phyloP scores from a whole-genome alignment of 768 basidiomycete species.

The Collybia sp. region DNA sequence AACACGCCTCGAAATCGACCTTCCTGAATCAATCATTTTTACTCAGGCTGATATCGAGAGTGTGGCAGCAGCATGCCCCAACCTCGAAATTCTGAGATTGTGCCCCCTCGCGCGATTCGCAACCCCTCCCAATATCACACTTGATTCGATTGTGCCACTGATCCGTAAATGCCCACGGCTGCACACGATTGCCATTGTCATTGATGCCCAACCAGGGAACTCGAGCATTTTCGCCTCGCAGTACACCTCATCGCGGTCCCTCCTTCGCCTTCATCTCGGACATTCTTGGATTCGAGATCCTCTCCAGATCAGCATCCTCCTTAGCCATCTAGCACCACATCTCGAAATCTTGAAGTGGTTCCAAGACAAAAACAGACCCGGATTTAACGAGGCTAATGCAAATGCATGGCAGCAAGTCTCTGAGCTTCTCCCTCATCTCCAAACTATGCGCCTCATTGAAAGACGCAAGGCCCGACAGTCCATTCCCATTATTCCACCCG shows the following conservation, averaged over 20 bases:
- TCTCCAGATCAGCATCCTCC: constrained; percentile 63
- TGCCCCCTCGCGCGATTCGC: constrained; percentile 67
- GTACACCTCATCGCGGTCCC: constrained; percentile 54
- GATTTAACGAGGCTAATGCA: constrained; percentile 63
- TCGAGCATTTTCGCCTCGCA: constrained; percentile 40
- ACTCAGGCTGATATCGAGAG: constrained; percentile 52
- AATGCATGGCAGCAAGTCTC: constrained; percentile 64
- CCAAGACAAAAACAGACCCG: constrained; percentile 71
- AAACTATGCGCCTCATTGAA: constrained; percentile 60
- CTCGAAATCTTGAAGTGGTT: constrained; percentile 72
- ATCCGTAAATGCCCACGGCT: constrained; percentile 54
- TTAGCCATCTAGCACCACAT: constrained; percentile 74
- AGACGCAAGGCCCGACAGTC: constrained; percentile 32
- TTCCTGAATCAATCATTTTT: constrained; percentile 73
- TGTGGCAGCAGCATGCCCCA: constrained; percentile 59
- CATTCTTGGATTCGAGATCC: constrained; percentile 71
- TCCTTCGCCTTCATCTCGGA: constrained; percentile 69
- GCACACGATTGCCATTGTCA: constrained; percentile 61
- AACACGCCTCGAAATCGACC: constrained; percentile 67
- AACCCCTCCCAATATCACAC: constrained; percentile 51
- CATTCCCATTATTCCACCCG: constrained; percentile 13
- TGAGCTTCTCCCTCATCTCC: constrained; percentile 70
- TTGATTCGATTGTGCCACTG: constrained; percentile 60
- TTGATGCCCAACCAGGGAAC: constrained; percentile 49
- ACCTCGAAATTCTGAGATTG: constrained; percentile 61